phyloP scores from a whole-genome alignment of 2,329 filamentous ascomycete genomes.

The Ceratocystis huliohia region DNA sequence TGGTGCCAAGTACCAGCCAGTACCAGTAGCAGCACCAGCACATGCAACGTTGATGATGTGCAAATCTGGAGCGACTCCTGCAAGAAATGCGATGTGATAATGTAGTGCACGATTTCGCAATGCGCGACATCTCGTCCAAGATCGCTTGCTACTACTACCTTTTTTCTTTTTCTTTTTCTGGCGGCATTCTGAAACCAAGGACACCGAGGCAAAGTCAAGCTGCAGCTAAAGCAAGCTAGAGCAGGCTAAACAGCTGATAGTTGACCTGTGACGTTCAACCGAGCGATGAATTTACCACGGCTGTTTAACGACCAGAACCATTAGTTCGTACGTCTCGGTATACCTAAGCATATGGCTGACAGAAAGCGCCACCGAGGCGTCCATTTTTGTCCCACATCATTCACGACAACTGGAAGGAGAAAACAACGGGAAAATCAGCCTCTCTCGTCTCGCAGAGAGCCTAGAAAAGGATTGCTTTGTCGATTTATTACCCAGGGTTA shows the following conservation, averaged over 20 bases:
- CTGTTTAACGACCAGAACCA: no score
- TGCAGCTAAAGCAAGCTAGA: no score
- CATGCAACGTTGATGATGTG: neutral
- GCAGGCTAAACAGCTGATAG: no score
- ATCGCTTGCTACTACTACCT: neutral
- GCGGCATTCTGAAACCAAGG: no score
- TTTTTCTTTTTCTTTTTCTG: no score
- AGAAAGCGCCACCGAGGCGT: conserved; percentile 2
- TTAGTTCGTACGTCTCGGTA: neutral
- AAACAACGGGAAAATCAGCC: neutral
- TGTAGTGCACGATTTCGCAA: conserved; percentile 1
- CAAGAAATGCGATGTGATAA: neutral
- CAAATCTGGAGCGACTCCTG: neutral
- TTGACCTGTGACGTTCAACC: no score
- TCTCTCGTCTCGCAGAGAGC: neutral
- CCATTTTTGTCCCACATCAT: neutral
- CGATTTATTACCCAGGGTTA: neutral
- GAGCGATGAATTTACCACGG: no score
- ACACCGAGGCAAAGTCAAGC: no score
- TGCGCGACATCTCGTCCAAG: neutral
- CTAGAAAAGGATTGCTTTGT: neutral
- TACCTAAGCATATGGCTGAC: neutral
- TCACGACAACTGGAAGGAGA: neutral
- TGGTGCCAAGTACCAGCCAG: no score
- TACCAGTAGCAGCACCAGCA: neutral